phyloP scores from a whole-genome alignment of 768 basidiomycete species.

The Dioszegia hungarica region DNA sequence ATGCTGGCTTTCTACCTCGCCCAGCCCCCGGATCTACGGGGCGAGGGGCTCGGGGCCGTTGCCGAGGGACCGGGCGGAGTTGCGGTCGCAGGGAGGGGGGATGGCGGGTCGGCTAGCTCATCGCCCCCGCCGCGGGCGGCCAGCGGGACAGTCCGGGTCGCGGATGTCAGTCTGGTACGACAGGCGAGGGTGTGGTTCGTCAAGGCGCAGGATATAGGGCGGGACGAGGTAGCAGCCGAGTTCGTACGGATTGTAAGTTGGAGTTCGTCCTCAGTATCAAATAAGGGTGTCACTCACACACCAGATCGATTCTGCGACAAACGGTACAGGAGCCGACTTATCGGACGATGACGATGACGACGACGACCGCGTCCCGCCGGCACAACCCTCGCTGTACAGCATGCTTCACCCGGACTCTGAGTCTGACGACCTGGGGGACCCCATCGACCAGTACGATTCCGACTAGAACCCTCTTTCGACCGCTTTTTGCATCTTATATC shows the following conservation, averaged over 20 bases:
- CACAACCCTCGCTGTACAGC: background rate
- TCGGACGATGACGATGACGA: conserved; percentile 4
- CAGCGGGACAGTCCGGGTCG: background rate
- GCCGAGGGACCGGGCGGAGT: background rate
- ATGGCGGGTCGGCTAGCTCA: background rate
- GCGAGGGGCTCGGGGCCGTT: background rate
- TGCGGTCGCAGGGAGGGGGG: background rate
- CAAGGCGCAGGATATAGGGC: conserved; percentile 27
- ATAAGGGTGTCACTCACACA: background rate
- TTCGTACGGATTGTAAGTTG: conserved; percentile 31
- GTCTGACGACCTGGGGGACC: no score
- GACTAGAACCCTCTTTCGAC: no score
- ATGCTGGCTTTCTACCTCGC: conserved; percentile 58
- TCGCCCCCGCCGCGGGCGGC: background rate
- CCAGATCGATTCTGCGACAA: conserved; percentile 14
- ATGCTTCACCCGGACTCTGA: background rate
- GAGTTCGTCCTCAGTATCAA: background rate
- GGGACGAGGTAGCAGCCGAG: conserved; percentile 23
- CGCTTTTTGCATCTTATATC: no score
- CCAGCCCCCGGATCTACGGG: conserved; percentile 27
- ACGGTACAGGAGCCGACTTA: background rate
- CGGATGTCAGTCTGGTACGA: conserved; percentile 21
- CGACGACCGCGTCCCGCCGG: background rate
- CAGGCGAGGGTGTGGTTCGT: conserved; percentile 31
- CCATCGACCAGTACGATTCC: no score